Percentiles rank a stretch among this genome's conserved stretches.
These are phyloP conservation scores for Xylaria sp. DNA, from an alignment of 2,329 filamentous ascomycete genomes.

Conservation along the genomic window DNA sequence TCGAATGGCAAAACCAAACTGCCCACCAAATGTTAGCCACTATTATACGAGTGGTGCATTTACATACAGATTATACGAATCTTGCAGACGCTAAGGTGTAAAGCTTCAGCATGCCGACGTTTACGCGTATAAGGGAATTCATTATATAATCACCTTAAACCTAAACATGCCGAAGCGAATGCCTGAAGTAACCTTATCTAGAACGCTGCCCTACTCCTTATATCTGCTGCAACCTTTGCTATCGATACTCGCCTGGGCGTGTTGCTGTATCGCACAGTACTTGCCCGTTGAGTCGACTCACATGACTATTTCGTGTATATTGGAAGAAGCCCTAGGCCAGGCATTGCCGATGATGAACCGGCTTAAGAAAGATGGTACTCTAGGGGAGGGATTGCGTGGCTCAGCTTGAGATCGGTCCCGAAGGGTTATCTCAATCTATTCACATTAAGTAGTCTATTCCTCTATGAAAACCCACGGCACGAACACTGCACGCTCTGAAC, in stretches of 20 bases:
- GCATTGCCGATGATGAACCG: not conserved
- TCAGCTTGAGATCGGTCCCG: not conserved
- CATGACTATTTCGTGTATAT: not conserved
- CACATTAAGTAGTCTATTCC: constrained; percentile 11
- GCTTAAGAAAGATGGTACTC: constrained; percentile 14
- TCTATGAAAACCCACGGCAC: constrained; percentile 14
- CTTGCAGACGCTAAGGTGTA: constrained; percentile 18
- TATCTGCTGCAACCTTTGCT: not conserved
- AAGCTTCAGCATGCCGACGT: not conserved
- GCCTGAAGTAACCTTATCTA: not conserved
- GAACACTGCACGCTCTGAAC: constrained; percentile 2
- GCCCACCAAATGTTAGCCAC: constrained; percentile 1
- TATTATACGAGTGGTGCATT: constrained; percentile 28
- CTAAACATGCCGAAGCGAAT: not conserved
- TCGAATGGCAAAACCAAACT: not conserved
- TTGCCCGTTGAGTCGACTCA: not conserved
- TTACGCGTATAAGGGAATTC: too few relatives aligned
- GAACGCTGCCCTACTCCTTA: not conserved
- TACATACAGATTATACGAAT: constrained; percentile 22
- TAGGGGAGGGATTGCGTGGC: not conserved
- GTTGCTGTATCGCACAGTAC: not conserved
- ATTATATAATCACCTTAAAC: not conserved
- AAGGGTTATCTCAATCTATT: constrained; percentile 16
- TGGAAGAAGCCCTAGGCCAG: not conserved
- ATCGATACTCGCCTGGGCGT: not conserved